Percentiles rank a stretch among this genome's conserved stretches.
These are phyloP conservation scores for Plasmodium gonderi DNA, from an alignment of 169 alveolate species.

Conservation along the genomic window DNA sequence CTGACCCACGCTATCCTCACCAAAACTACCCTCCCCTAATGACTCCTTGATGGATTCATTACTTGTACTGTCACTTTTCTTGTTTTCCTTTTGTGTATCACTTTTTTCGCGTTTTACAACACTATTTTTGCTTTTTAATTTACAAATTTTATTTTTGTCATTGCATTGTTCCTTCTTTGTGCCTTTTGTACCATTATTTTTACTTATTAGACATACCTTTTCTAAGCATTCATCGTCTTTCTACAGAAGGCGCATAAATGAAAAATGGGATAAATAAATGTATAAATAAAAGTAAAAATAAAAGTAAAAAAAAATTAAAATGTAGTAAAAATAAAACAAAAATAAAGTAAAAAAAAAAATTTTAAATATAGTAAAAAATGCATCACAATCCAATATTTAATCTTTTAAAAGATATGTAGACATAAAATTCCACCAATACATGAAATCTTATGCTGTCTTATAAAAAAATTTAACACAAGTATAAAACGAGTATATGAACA, in stretches of 20 bases:
- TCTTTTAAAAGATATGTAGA: background rate
- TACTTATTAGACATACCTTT: background rate
- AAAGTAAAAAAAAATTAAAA: background rate
- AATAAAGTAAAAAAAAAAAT: background rate
- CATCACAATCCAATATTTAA: background rate
- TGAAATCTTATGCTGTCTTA: background rate
- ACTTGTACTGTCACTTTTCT: constrained; percentile 23
- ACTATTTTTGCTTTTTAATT: constrained; percentile 8
- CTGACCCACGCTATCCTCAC: background rate
- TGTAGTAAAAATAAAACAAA: background rate
- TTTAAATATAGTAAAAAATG: no score
- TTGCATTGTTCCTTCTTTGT: constrained; percentile 11
- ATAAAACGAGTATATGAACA: background rate
- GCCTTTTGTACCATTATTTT: constrained; percentile 9
- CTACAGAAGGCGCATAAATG: constrained; percentile 21
- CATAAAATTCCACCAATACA: background rate
- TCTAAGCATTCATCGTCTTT: constrained; percentile 42
- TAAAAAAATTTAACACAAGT: background rate
- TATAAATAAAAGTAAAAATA: background rate
- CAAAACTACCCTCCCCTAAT: background rate
- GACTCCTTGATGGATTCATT: constrained; percentile 30
- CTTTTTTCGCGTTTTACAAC: background rate
- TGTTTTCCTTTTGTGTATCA: background rate
- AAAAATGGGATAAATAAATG: no score
- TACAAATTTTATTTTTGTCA: background rate